These are phyloP conservation scores for Chlamydomonas sp. DNA, from an alignment of 139 green algal species.

Conservation along the genomic window DNA sequence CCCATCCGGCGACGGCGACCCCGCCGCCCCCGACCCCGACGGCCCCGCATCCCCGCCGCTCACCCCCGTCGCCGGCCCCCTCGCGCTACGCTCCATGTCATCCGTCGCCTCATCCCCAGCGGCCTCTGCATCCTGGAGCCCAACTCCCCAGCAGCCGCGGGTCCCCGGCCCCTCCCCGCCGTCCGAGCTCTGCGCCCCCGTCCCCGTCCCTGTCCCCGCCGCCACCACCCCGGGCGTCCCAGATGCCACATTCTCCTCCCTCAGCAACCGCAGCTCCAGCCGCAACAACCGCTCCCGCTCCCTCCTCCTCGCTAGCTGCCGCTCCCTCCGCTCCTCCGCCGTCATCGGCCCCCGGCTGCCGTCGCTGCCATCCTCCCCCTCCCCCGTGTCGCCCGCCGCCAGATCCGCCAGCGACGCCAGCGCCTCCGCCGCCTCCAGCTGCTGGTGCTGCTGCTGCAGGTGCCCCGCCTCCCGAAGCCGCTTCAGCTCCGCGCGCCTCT, in stretches of 20 bases:
- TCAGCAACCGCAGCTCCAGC: background rate
- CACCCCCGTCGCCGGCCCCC: too few relatives aligned
- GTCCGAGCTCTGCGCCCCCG: too few relatives aligned
- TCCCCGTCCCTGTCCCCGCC: background rate
- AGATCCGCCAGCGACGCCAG: background rate
- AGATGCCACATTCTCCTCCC: background rate
- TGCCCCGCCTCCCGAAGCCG: background rate
- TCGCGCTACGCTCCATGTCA: too few relatives aligned
- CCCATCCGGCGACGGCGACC: background rate
- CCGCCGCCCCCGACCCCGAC: background rate
- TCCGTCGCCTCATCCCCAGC: too few relatives aligned
- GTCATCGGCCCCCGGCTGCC: background rate
- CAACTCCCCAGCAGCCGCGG: too few relatives aligned
- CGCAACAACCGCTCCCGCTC: constrained; percentile 20
- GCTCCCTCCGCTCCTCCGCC: constrained; percentile 15
- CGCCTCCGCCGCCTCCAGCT: background rate
- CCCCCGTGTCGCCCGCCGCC: background rate
- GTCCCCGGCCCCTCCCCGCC: too few relatives aligned
- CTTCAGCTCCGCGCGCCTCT: constrained; percentile 16
- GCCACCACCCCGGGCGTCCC: background rate
- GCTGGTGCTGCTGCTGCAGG: background rate
- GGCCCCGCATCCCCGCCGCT: background rate
- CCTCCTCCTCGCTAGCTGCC: constrained; percentile 2
- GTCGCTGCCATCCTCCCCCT: background rate
- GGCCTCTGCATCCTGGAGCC: too few relatives aligned